Conservation (phyloP, 768 basidiomycete species). For the Atractiella rhizophila region DNA sequence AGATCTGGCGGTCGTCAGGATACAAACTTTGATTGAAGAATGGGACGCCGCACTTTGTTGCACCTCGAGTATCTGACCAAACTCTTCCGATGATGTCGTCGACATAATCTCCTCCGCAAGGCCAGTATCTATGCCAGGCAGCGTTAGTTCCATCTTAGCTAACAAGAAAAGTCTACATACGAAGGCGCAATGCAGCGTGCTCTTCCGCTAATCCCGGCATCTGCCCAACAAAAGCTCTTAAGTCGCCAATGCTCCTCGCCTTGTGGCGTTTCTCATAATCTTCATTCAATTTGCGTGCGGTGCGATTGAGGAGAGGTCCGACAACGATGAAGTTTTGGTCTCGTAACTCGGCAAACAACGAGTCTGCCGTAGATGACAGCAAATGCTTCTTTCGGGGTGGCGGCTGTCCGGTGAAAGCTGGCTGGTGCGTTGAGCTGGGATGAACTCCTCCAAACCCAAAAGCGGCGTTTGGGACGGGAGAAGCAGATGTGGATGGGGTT, state of each 20-base stretch:
- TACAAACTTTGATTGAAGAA: too few relatives aligned
- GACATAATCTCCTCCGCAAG: slow-evolving; percentile 76
- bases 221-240: slow-evolving; percentile 85
- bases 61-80: slow-evolving; percentile 76
- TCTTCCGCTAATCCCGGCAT: slow-evolving; percentile 76
- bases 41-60: slow-evolving; percentile 70
- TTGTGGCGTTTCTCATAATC: slow-evolving; percentile 55
- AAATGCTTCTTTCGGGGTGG: slow-evolving; percentile 54
- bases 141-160: not conserved
- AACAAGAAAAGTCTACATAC: slow-evolving; percentile 29
- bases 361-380: slow-evolving; percentile 49
- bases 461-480: too few relatives aligned
- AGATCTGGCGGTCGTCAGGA: slow-evolving; percentile 35
- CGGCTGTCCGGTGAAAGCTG: not conserved
- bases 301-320: slow-evolving; percentile 49
- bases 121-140: slow-evolving; percentile 45
- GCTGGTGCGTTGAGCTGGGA: too few relatives aligned
- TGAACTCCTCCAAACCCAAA: too few relatives aligned
- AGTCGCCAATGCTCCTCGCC: slow-evolving; percentile 71
- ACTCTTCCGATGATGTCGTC: slow-evolving; percentile 56
- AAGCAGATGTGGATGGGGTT: slow-evolving; percentile 6
- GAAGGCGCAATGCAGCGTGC: slow-evolving; percentile 63
- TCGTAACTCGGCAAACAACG: slow-evolving; percentile 52
- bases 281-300: slow-evolving; percentile 63
- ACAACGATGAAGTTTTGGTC: slow-evolving; percentile 83